phyloP scores from a whole-genome alignment of 1,139 yeast species.

The Taiozyma sp. region DNA sequence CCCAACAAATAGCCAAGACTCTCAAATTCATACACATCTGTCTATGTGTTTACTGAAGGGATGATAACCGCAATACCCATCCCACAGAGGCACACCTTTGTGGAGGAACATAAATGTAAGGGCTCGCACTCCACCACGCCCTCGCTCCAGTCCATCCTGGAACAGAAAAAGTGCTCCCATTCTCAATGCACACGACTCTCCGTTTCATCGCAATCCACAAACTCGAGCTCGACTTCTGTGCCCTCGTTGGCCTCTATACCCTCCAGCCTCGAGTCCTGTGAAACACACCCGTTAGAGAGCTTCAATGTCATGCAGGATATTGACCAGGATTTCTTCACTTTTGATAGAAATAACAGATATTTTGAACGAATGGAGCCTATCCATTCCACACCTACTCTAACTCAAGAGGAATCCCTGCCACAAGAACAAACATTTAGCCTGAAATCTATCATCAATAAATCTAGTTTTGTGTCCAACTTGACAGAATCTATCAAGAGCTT shows the following conservation, averaged over 20 bases:
- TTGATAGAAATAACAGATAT: conserved; percentile 1
- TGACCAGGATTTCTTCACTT: conserved; percentile 20
- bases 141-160: conserved; percentile 20
- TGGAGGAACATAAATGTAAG: not conserved
- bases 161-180: conserved; percentile 14
- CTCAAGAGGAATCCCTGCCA: not conserved
- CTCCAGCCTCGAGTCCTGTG: conserved; percentile 13
- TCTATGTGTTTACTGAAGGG: no score
- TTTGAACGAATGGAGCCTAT: conserved; percentile 10
- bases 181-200: conserved; percentile 3
- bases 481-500: conserved; percentile 16
- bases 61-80: conserved; percentile 19
- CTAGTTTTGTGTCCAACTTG: conserved; percentile 20
- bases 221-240: conserved; percentile 1
- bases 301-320: conserved; percentile 19
- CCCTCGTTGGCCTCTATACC: conserved; percentile 7
- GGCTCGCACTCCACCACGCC: conserved; percentile 16
- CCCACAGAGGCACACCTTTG: conserved; percentile 7
- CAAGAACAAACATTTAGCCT: not conserved
- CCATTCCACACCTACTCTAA: conserved; percentile 5
- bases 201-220: conserved; percentile 6
- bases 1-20: not conserved
- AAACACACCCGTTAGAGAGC: conserved; percentile 19
- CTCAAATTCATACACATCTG: no score
- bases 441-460: conserved; percentile 2